Evolutionary conservation across 1,139 yeast species (phyloP), one percentile per base, ranked within the genome.

Genomic region (Kodamaea plutei): DNA sequence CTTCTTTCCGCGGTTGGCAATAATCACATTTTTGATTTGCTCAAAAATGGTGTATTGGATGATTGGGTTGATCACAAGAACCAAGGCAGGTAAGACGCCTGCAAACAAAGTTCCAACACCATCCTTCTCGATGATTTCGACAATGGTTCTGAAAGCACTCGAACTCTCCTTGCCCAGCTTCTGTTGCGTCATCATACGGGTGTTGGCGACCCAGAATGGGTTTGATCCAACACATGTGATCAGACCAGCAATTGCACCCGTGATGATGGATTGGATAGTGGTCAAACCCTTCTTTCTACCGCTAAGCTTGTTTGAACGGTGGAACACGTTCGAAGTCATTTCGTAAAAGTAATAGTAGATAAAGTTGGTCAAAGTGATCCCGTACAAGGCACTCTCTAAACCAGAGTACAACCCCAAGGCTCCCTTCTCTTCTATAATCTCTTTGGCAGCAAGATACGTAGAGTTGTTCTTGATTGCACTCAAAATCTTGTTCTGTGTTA

Each of bases 171-270:
- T 21, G 7, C 26, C 29, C 43, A 54, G 52, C 39, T 62, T 61
- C 41, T 63, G 59, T 23, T 66, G 82, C 4, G 94, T 83, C 80
- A 83, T 79, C 58, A 67, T 65, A 38, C 95, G 69, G 2, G 96
- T 87, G 53, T 87, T 87, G 34, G 91, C 93, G 22, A 87, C 95
- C 97, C 97, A 88, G 46, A 88, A 79, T 20, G 97, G 97, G 58
- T 89, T 89, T n/a, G 95, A 80, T 11, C 83, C 73, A 14, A 84
- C 65, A 36, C 89, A 84, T 2, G 96, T 87, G 25, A 88, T 74
- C 6, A 89, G 74, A 0, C 97, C 96, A 2, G 96, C 95, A 46
- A 84, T 66, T 1, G 93, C 83, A 11, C 96, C 95, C 3, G 89
- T 80, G 4, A 73, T 40, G 47, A 88, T 82, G 35, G 89, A 77